A percentile compares a stretch with the other conserved stretches of the same genome.
Conservation (phyloP, 495 filamentous ascomycete genomes). For the Patellaria atrata region DNA sequence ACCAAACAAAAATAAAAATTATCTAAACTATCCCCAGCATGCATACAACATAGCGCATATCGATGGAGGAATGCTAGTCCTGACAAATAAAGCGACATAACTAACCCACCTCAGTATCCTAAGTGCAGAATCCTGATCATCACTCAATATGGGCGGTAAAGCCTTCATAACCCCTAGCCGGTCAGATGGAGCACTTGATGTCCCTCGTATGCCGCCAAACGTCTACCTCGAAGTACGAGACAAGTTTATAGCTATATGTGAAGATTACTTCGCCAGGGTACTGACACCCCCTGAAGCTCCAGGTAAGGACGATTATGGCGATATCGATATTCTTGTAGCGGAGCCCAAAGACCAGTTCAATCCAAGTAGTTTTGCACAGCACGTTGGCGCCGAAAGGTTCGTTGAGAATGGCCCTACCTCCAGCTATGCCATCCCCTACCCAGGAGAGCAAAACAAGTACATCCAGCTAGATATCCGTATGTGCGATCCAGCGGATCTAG, state of each 20-base stretch:
- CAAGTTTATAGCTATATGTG: constrained; percentile 1
- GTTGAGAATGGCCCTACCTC: constrained; percentile 2
- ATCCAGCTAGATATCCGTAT: constrained; percentile 52
- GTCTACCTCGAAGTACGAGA: constrained; percentile 12
- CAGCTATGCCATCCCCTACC: constrained; percentile 13
- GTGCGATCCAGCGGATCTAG: constrained; percentile 28
- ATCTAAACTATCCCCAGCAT: too few species aligned
- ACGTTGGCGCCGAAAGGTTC: constrained; percentile 8
- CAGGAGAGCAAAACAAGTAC: constrained; percentile 21
- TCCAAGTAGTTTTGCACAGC: too few species aligned
- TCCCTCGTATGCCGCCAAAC: constrained; percentile 17
- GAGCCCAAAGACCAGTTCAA: not conserved
- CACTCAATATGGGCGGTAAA: constrained; percentile 25
- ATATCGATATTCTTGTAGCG: constrained; percentile 27
- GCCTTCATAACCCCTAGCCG: constrained; percentile 19
- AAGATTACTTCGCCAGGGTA: constrained; percentile 7
- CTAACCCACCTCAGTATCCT: too few species aligned
- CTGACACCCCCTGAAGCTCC: constrained; percentile 18
- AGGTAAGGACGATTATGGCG: constrained; percentile 24
- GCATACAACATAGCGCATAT: too few species aligned
- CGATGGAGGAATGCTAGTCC: too few species aligned
- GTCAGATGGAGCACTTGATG: constrained; percentile 15
- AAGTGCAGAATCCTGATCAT: too few species aligned
- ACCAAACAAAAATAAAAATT: too few species aligned
- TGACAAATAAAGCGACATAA: too few species aligned